A percentile compares a stretch with the other conserved stretches of the same genome.
Conservation (phyloP, 768 basidiomycete genomes). For the Chalciporus pseudorubinellus region DNA sequence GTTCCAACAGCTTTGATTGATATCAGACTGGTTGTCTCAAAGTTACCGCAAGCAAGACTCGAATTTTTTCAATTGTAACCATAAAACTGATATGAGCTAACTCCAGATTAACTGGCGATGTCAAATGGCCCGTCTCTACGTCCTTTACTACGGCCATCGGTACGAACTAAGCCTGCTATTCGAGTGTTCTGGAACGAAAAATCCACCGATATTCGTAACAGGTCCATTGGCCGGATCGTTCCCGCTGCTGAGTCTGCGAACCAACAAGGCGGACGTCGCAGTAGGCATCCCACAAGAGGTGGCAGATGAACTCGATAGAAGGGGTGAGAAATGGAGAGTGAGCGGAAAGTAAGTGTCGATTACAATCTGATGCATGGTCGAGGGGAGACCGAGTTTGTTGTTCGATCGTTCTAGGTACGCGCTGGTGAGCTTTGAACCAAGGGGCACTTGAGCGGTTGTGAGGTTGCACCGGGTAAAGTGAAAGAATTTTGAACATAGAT, state of each 20-base stretch:
- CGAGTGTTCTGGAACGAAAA: background rate
- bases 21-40: background rate
- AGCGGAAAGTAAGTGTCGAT: conserved; percentile 62
- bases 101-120: conserved; percentile 81
- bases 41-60: conserved; percentile 89
- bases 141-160: conserved; percentile 74
- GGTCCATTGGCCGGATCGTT: conserved; percentile 80
- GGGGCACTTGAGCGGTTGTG: background rate
- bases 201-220: conserved; percentile 18
- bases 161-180: conserved; percentile 25
- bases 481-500: too few species aligned
- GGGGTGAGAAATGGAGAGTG: conserved; percentile 71
- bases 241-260: conserved; percentile 81
- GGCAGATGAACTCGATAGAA: conserved; percentile 64
- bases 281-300: conserved; percentile 71
- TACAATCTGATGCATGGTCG: background rate
- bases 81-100: too few species aligned
- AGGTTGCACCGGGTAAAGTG: too few species aligned
- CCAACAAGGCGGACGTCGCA: conserved; percentile 94
- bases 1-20: background rate
- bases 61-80: conserved; percentile 2
- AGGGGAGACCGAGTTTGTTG: background rate
- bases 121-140: conserved; percentile 82
- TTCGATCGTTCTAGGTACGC: conserved; percentile 23
- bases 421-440: conserved; percentile 31